phyloP scores from a whole-genome alignment of 257 asterid species.

The Petunia axillaris region DNA sequence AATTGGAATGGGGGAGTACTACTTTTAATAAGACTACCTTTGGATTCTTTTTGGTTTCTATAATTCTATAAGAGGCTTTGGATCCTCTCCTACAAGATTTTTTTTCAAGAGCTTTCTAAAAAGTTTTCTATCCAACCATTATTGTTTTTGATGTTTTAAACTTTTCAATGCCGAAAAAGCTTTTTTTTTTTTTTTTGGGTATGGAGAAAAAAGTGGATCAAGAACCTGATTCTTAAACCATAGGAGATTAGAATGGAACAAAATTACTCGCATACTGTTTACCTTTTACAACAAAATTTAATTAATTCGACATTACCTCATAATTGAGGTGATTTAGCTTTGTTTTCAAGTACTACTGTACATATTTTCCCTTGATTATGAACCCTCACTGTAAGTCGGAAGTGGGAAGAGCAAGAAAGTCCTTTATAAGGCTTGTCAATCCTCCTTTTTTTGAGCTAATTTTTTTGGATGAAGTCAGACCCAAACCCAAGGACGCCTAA shows the following conservation, averaged over 20 bases:
- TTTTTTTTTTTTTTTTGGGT: too few species aligned
- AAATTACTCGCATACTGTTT: neutral
- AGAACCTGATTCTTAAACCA: slow-evolving; percentile 17
- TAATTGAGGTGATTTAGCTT: neutral
- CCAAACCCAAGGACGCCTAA: too few species aligned
- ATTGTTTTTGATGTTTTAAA: neutral
- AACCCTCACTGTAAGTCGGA: too few species aligned
- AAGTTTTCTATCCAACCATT: neutral
- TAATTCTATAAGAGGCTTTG: neutral
- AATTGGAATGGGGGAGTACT: too few species aligned
- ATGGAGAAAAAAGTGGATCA: neutral
- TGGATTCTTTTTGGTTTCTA: slow-evolving; percentile 8
- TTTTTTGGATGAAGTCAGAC: too few species aligned
- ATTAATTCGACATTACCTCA: neutral
- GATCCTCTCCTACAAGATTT: neutral
- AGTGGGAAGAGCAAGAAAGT: too few species aligned
- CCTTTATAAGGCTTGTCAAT: too few species aligned
- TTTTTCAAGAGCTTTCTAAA: neutral
- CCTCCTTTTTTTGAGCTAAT: too few species aligned
- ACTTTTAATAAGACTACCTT: neutral
- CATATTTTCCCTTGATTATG: too few species aligned
- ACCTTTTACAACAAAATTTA: neutral
- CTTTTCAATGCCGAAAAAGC: neutral
- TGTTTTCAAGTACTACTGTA: too few species aligned
- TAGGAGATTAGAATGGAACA: neutral